These are phyloP conservation scores for Talaromyces albobiverticillius DNA, from an alignment of 2,329 filamentous ascomycete species.

Conservation along the genomic window DNA sequence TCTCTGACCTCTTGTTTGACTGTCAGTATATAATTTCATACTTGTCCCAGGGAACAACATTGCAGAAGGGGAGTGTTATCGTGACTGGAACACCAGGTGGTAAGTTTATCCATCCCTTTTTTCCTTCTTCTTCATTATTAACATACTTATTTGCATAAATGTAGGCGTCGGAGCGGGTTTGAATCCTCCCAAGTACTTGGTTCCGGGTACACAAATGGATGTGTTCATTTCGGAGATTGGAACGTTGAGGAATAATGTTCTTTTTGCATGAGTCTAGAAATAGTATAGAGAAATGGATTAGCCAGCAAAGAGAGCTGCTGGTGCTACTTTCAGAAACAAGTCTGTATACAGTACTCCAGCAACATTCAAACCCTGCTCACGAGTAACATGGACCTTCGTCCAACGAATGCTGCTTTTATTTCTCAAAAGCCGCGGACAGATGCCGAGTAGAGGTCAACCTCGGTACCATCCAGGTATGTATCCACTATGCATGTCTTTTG, in stretches of 20 bases:
- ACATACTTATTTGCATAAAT: not conserved
- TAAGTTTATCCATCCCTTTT: not conserved
- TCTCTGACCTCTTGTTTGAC: constrained; percentile 48
- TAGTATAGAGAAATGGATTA: too few relatives aligned
- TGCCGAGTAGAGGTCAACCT: too few relatives aligned
- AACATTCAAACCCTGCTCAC: too few relatives aligned
- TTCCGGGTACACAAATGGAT: constrained; percentile 36
- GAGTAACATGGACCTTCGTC: too few relatives aligned
- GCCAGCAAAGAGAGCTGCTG: too few relatives aligned
- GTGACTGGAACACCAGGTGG: constrained; percentile 27
- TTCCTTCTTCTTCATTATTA: not conserved
- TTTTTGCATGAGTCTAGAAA: not conserved
- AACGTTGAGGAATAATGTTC: constrained; percentile 37
- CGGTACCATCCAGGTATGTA: too few relatives aligned
- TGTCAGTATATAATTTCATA: constrained; percentile 34
- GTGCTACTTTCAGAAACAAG: too few relatives aligned
- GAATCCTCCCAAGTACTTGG: constrained; percentile 36
- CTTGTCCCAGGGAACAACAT: constrained; percentile 26
- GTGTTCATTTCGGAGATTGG: constrained; percentile 38
- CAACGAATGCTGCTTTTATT: too few relatives aligned
- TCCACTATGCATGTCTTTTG: too few relatives aligned
- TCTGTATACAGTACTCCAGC: too few relatives aligned
- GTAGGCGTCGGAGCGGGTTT: constrained; percentile 41
- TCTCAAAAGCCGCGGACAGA: too few relatives aligned
- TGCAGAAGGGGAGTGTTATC: constrained; percentile 28